Conservation (phyloP, 192 early-diverging fungal genomes). For the Geranomyces variabilis region DNA sequence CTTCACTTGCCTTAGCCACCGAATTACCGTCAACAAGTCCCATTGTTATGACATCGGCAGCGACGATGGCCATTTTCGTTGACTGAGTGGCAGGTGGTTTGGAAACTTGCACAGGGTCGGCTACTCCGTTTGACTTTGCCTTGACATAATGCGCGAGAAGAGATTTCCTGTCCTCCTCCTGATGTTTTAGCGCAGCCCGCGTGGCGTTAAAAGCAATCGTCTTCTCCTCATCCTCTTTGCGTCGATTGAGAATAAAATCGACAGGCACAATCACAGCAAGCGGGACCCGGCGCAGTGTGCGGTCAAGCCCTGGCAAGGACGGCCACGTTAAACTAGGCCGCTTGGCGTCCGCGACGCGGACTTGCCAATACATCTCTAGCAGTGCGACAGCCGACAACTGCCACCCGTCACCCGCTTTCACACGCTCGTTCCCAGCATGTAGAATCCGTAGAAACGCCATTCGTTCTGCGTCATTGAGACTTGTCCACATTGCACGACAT, state of each 20-base stretch:
- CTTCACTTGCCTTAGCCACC: too few relatives aligned
- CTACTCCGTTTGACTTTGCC: too few relatives aligned
- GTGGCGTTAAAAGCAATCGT: too few relatives aligned
- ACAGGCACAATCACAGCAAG: not conserved
- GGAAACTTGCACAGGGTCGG: too few relatives aligned
- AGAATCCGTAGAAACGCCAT: not conserved
- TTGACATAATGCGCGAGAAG: too few relatives aligned
- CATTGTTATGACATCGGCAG: not conserved
- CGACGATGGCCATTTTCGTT: not conserved
- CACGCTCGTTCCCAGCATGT: not conserved
- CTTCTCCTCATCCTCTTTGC: too few relatives aligned
- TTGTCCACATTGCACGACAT: not conserved
- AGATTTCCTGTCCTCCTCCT: too few relatives aligned
- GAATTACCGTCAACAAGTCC: conserved; percentile 5
- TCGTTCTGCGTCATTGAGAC: not conserved
- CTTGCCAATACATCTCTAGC: not conserved
- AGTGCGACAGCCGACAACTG: not conserved
- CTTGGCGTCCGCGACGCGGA: not conserved
- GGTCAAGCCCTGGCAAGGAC: not conserved
- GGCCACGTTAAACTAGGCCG: not conserved
- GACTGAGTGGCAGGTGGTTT: too few relatives aligned
- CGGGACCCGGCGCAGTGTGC: not conserved
- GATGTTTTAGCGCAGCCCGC: too few relatives aligned
- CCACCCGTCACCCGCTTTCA: not conserved
- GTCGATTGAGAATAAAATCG: not conserved